Evolutionary conservation across 768 basidiomycete genomes (phyloP).

Genomic region (Naganishia kalamii): DNA sequence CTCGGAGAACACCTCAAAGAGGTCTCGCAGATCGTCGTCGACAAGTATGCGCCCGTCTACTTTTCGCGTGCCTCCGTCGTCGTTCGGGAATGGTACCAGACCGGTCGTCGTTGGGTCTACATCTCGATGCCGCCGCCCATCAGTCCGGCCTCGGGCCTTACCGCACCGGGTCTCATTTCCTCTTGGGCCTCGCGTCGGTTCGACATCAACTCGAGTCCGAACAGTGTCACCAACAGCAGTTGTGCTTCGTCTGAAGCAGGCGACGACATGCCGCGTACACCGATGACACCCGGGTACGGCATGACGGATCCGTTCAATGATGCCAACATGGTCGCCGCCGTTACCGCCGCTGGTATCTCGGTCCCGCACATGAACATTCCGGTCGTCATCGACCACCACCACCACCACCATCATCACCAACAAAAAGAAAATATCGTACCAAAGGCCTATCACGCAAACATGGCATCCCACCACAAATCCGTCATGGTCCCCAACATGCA

Average conservation of each 20-base stretch:
- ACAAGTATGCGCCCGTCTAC: slow-evolving; percentile 95
- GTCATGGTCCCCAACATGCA: background rate
- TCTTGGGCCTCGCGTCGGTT: slow-evolving; percentile 39
- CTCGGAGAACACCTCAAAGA: slow-evolving; percentile 83
- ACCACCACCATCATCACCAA: background rate
- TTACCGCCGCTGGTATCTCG: slow-evolving; percentile 27
- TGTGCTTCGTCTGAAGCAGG: slow-evolving; percentile 42
- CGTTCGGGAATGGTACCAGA: slow-evolving; percentile 87
- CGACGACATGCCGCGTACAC: slow-evolving; percentile 39
- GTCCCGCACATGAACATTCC: slow-evolving; percentile 7
- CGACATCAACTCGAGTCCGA: slow-evolving; percentile 38
- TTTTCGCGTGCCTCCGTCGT: slow-evolving; percentile 93
- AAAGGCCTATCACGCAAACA: slow-evolving; percentile 15
- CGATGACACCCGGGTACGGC: slow-evolving; percentile 39
- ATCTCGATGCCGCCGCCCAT: slow-evolving; percentile 34
- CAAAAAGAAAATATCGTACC: slow-evolving; percentile 44
- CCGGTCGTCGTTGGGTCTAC: slow-evolving; percentile 53
- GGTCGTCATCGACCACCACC: slow-evolving; percentile 18
- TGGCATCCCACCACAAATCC: slow-evolving; percentile 3
- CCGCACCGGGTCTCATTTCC: slow-evolving; percentile 40
- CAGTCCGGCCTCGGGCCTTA: slow-evolving; percentile 33
- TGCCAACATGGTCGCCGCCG: slow-evolving; percentile 25
- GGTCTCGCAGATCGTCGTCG: slow-evolving; percentile 89
- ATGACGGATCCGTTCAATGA: slow-evolving; percentile 13
- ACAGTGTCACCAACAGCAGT: slow-evolving; percentile 34